Conservation (phyloP, 129 eudicot genomes). For the Flaveria robusta region DNA sequence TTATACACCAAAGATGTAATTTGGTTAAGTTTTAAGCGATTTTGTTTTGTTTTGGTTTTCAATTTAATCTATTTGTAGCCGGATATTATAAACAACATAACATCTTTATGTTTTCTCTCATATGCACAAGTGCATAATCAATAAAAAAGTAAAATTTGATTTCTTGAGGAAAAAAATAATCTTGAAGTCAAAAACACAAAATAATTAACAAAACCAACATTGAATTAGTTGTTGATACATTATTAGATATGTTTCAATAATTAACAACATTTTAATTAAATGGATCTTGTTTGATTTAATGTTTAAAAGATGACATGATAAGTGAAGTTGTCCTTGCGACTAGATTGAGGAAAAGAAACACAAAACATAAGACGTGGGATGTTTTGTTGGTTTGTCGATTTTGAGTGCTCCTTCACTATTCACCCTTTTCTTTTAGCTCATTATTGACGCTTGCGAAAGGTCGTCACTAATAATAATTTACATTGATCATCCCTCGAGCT, state of each 20-base stretch:
- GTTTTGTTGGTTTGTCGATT: slow-evolving; percentile 39
- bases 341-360: slow-evolving; percentile 31
- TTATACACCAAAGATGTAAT: too few relatives aligned
- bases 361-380: slow-evolving; percentile 43
- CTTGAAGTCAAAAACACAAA: too few relatives aligned
- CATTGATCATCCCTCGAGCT: slow-evolving; percentile 16
- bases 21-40: too few relatives aligned
- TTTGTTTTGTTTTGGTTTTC: too few relatives aligned
- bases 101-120: too few relatives aligned
- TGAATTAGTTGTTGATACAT: background rate
- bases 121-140: too few relatives aligned
- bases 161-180: too few relatives aligned
- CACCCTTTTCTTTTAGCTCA: background rate
- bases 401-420: slow-evolving; percentile 36
- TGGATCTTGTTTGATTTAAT: slow-evolving; percentile 14
- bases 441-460: slow-evolving; percentile 1
- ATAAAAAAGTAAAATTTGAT: too few relatives aligned
- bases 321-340: slow-evolving; percentile 32
- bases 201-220: background rate
- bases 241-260: background rate
- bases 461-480: background rate
- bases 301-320: slow-evolving; percentile 29
- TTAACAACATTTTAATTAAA: background rate
- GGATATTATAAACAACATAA: too few relatives aligned
- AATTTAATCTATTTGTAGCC: too few relatives aligned